Base-by-base conservation (phyloP, 257 asterid genomes). In the Scutellaria barbata region DNA sequence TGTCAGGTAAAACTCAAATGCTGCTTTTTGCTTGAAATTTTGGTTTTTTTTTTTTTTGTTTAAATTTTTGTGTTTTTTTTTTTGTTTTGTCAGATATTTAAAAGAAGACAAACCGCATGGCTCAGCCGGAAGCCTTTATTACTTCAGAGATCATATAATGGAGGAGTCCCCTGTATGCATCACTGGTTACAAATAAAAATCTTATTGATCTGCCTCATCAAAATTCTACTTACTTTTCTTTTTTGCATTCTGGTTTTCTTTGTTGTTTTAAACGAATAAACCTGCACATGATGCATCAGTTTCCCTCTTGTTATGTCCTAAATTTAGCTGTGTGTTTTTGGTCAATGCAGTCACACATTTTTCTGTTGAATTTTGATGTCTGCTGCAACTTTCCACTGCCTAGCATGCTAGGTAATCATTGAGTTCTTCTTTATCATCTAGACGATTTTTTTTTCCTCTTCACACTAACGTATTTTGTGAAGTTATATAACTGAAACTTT, bases 81-180 rank as follows among this genome's bases (percentile, higher is more conserved):
- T 56, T n/a, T 46, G 7, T 68, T 75, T 20, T 10, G 10, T 61
- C 48, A 91, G 97, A 77, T 91, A 91, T 68, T 82, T 91, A 86
- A 91, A 77, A 77, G 97, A 91, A 80, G 97, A 91, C 59, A 89
- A 80, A 67, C 97, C 97, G 18, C 97, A 84, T 79, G 96, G 97
- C 74, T 91, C 97, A 11, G 97, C 92, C 7, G 97, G 97, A 41
- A 85, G 95, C 63, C 84, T 91, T 68, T 91, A 83, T 71, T 83
- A 87, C 81, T 91, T 91, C 81, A 83, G 88, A 80, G 95, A 89
- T 83, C 79, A 75, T 51, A 91, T 91, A 77, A 89, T 87, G 96
- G 96, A 91, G 69, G 97, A 91, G 54, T 80, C 87, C 66, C 97
- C 97, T n/a, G 97, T 91, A 85, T 63, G 86, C 64, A 18, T 62